Percentiles rank a stretch among this genome's conserved stretches.
These are phyloP conservation scores for Coemansia sp. DNA, from an alignment of 192 early-diverging fungal genomes.

Conservation along the genomic window DNA sequence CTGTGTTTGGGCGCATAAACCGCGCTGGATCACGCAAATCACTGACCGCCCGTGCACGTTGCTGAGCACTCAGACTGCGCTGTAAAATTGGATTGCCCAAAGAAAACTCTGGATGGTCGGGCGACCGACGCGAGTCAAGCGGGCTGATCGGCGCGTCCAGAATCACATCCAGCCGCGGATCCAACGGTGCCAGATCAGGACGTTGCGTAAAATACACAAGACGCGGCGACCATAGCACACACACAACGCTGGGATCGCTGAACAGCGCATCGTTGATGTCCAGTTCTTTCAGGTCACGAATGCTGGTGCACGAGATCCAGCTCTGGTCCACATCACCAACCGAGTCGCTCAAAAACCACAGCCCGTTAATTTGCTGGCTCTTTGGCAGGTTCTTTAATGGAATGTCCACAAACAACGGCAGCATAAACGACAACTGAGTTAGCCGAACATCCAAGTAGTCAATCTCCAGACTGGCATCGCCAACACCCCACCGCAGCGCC, in stretches of 20 bases:
- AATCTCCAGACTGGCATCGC: constrained; percentile 55
- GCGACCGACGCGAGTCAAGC: constrained; percentile 1
- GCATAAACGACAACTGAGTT: constrained; percentile 37
- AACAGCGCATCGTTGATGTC: constrained; percentile 45
- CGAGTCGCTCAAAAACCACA: constrained; percentile 29
- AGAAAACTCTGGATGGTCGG: not conserved
- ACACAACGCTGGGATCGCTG: constrained; percentile 40
- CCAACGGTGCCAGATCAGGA: constrained; percentile 35
- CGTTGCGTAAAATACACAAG: constrained; percentile 58
- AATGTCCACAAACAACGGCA: constrained; percentile 46
- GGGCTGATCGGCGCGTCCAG: constrained; percentile 15
- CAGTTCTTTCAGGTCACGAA: constrained; percentile 49
- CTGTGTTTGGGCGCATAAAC: constrained; percentile 9
- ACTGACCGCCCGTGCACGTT: constrained; percentile 33
- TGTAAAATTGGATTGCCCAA: not conserved
- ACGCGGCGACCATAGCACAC: constrained; percentile 54
- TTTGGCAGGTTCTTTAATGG: constrained; percentile 3
- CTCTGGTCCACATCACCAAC: constrained; percentile 27
- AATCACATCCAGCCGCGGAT: constrained; percentile 20
- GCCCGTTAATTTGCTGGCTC: constrained; percentile 20
- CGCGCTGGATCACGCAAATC: constrained; percentile 21
- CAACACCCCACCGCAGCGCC: constrained; percentile 53
- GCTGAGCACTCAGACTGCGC: constrained; percentile 30
- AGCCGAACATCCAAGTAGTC: constrained; percentile 57
- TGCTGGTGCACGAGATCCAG: constrained; percentile 41